Evolutionary conservation across 805 yeast genomes (phyloP), one percentile per base, ranked within the genome.

Genomic region (Groenewaldozyma tartarivorans): DNA sequence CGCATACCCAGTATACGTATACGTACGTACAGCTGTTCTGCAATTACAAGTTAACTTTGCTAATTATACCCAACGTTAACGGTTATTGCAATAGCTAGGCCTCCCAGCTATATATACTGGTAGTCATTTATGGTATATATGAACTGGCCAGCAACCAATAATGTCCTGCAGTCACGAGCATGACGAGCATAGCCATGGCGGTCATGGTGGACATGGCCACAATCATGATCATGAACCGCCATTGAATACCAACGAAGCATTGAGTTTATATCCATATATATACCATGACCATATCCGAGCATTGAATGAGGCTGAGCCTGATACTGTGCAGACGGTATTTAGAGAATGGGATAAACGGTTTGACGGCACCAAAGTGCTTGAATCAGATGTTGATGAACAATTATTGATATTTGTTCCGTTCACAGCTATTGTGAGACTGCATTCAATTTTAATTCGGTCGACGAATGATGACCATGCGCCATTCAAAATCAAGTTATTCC

Each of bases 301-400:
- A 0, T 62, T 85, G 46, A 88, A 88, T 53, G 65, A 78, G 31
- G 63, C 63, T 17, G 76, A 74, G 48, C 67, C 67, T 1, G 63
- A 64, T n/a, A 64, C 67, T 1, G 81, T 81, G 5, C 51, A 64
- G 39, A 46, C 47, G 20, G 63, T 86, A 17, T 72, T 88, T 58
- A 79, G 78, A 48, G 50, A 66, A 2, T 60, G 66, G 36, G 72
- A 67, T 1, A 64, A 68, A 4, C 72, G 73, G 51, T 75, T 73
- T 46, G 58, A 66, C 29, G 48, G 66, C 46, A 45, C 76, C 64
- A 47, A 62, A 29, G 52, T 61, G 64, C 55, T 77, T 35, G 63
- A 74, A 59, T 74, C 83, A 1, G 96, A 88, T 56, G 77, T 82
- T 2, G 97, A 90, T 54, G 75, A 79, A 44, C 96, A 90, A 56